These are phyloP conservation scores for Pythium insidiosum DNA, from an alignment of 352 stramenopile species.

Conservation along the genomic window DNA sequence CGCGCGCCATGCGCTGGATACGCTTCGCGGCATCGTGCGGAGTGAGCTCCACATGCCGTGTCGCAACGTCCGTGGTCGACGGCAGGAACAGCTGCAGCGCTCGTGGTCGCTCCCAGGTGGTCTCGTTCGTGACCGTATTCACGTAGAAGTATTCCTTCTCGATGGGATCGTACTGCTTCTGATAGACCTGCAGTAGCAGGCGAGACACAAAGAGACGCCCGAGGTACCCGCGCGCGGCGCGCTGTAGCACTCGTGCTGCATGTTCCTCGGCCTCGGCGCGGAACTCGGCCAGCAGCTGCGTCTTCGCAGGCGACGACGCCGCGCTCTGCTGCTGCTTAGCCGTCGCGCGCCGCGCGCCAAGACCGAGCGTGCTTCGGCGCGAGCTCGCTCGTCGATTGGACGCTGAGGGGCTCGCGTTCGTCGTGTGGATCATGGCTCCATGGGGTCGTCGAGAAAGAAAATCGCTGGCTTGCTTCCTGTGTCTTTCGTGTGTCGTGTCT, in stretches of 20 bases:
- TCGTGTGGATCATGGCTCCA: too few species aligned
- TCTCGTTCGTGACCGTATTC: slow-evolving; percentile 58
- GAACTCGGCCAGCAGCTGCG: slow-evolving; percentile 45
- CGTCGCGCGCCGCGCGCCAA: slow-evolving; percentile 9
- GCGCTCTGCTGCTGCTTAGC: neutral
- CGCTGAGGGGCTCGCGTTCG: too few species aligned
- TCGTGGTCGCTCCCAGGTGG: slow-evolving; percentile 42
- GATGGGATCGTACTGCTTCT: slow-evolving; percentile 55
- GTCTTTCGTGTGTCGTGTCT: too few species aligned
- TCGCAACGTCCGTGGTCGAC: slow-evolving; percentile 6
- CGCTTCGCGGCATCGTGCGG: slow-evolving; percentile 26
- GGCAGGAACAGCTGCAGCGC: slow-evolving; percentile 37
- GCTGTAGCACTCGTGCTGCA: slow-evolving; percentile 38
- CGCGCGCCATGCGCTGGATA: slow-evolving; percentile 38
- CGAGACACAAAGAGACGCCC: slow-evolving; percentile 25
- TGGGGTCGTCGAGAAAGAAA: too few species aligned
- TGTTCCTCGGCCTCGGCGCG: slow-evolving; percentile 45
- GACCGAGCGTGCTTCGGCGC: slow-evolving; percentile 14
- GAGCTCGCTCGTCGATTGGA: slow-evolving; percentile 4
- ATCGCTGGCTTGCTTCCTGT: too few species aligned
- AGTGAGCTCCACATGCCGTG: slow-evolving; percentile 6
- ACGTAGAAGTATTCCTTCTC: slow-evolving; percentile 55
- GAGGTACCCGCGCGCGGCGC: slow-evolving; percentile 25
- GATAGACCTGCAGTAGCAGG: slow-evolving; percentile 37
- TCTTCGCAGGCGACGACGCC: neutral